Evolutionary conservation across 2,329 filamentous ascomycete genomes (phyloP).

Genomic region (Raffaelea ambrosiae): DNA sequence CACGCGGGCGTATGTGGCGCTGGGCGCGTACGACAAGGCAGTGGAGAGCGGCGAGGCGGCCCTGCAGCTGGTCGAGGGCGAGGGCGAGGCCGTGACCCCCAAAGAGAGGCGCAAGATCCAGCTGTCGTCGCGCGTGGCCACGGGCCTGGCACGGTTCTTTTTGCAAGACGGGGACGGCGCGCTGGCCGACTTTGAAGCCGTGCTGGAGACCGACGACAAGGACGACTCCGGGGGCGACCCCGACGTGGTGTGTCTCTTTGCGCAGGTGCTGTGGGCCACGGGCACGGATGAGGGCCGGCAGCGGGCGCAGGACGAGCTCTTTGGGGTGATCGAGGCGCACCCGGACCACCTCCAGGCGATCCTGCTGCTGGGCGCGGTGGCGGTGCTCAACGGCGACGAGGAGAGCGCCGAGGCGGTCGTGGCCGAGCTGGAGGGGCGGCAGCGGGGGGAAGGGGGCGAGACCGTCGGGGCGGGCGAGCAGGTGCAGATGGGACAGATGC

Average conservation of each 20-base stretch:
- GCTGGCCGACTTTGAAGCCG: conserved; percentile 70
- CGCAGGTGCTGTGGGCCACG: conserved; percentile 89
- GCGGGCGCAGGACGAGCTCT: conserved; percentile 70
- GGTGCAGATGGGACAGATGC: conserved; percentile 61
- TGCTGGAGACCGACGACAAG: conserved; percentile 58
- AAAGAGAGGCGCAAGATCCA: conserved; percentile 64
- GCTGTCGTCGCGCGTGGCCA: conserved; percentile 77
- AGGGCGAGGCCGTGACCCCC: conserved; percentile 38
- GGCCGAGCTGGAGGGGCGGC: conserved; percentile 65
- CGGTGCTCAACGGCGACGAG: conserved; percentile 68
- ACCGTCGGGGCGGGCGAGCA: conserved; percentile 53
- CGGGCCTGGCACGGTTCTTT: conserved; percentile 77
- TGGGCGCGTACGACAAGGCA: conserved; percentile 56
- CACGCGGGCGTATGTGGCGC: conserved; percentile 71
- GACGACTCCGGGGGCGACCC: conserved; percentile 65
- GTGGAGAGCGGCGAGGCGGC: conserved; percentile 74
- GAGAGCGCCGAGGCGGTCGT: conserved; percentile 75
- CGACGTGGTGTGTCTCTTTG: conserved; percentile 78
- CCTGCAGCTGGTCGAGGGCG: conserved; percentile 47
- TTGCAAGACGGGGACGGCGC: conserved; percentile 56
- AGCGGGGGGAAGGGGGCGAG: conserved; percentile 52
- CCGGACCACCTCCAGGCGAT: conserved; percentile 72
- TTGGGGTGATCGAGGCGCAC: conserved; percentile 66
- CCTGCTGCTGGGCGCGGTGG: conserved; percentile 74
- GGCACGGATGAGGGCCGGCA: conserved; percentile 65